Percentiles rank a stretch among this genome's conserved stretches.
Conservation (phyloP, 768 basidiomycete species). For the Coprinopsis cinerea region DNA sequence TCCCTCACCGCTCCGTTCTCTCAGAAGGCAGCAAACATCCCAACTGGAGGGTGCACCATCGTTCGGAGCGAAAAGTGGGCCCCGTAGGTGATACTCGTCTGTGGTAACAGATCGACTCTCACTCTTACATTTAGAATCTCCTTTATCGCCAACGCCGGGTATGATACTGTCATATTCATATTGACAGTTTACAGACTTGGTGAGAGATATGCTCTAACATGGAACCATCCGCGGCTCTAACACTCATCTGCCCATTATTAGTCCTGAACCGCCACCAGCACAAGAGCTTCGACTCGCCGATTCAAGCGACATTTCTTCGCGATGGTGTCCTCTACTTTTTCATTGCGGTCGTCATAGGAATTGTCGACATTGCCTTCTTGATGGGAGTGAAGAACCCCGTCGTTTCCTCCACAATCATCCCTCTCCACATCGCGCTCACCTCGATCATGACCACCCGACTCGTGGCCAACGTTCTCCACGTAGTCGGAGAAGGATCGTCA, state of each 20-base stretch:
- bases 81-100: too few relatives aligned
- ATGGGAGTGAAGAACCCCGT: neutral
- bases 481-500: neutral
- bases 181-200: neutral
- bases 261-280: neutral
- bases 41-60: too few relatives aligned
- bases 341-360: neutral
- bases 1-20: too few relatives aligned
- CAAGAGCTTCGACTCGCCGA: neutral
- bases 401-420: neutral
- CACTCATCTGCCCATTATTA: too few relatives aligned
- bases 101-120: too few relatives aligned
- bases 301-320: neutral
- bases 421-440: neutral
- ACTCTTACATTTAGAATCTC: neutral
- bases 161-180: neutral
- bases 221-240: neutral
- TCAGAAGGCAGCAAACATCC: too few relatives aligned
- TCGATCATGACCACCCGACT: neutral
- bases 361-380: neutral
- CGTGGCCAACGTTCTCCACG: neutral
- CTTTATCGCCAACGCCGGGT: neutral
- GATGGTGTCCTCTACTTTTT: neutral
- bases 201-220: neutral
- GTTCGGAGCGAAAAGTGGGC: too few relatives aligned